Percentiles rank a stretch among this genome's conserved stretches.
Conservation (phyloP, 495 filamentous ascomycete genomes). For the Penicillium egyptiacum region DNA sequence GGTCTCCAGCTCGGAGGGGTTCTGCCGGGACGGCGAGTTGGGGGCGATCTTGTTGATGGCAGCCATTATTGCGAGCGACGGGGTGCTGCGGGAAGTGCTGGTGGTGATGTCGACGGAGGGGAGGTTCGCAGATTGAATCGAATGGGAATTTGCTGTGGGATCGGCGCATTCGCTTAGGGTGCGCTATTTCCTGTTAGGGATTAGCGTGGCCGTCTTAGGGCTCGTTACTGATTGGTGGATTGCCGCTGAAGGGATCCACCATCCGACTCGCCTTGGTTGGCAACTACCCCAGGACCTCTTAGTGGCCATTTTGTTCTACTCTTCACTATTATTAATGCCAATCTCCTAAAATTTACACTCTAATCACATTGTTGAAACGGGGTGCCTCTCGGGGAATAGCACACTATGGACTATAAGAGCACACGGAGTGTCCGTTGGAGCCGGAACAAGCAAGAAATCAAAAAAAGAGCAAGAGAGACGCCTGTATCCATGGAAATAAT, state of each 20-base stretch:
- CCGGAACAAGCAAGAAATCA: constrained; percentile 7
- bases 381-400: constrained; percentile 6
- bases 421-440: constrained; percentile 6
- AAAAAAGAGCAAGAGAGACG: constrained; percentile 20
- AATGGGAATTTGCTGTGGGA: constrained; percentile 45
- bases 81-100: constrained; percentile 44
- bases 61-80: constrained; percentile 56
- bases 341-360: constrained; percentile 12
- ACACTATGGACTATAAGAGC: constrained; percentile 17
- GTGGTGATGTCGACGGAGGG: constrained; percentile 37
- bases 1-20: constrained; percentile 92
- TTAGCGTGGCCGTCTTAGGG: constrained; percentile 26
- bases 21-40: constrained; percentile 90
- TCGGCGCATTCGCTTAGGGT: constrained; percentile 46
- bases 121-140: constrained; percentile 35
- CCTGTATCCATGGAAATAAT: constrained; percentile 25
- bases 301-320: background rate
- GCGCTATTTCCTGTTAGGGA: constrained; percentile 28
- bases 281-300: constrained; percentile 1
- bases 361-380: constrained; percentile 8
- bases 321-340: background rate
- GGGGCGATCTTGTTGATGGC: constrained; percentile 95
- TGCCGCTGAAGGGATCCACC: constrained; percentile 2
- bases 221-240: constrained; percentile 7
- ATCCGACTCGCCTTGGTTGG: constrained; percentile 12